Conservation (phyloP, 805 yeast genomes). For the Scheffersomyces amazonensis region DNA sequence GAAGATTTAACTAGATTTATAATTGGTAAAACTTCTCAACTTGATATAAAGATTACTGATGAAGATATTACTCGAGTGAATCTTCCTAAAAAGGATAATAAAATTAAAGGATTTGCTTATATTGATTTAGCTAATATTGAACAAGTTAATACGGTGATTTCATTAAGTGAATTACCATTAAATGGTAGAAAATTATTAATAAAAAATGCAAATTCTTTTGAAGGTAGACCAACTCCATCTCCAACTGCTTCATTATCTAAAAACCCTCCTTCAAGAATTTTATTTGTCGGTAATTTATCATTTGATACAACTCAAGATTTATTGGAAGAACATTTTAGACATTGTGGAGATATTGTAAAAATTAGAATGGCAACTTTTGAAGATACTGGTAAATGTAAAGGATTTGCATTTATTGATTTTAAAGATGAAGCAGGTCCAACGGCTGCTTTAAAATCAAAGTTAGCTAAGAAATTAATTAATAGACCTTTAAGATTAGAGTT, state of each 20-base stretch:
- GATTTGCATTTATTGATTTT: slow-evolving; percentile 91
- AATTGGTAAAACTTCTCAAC: slow-evolving; percentile 50
- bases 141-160: slow-evolving; percentile 61
- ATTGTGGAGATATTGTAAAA: slow-evolving; percentile 81
- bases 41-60: slow-evolving; percentile 41
- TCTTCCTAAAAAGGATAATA: slow-evolving; percentile 70
- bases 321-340: slow-evolving; percentile 78
- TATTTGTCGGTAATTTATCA: slow-evolving; percentile 90
- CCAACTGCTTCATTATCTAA: slow-evolving; percentile 46
- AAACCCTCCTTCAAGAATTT: slow-evolving; percentile 84
- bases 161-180: slow-evolving; percentile 66
- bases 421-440: slow-evolving; percentile 78
- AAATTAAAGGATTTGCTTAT: slow-evolving; percentile 86
- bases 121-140: slow-evolving; percentile 67
- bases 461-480: slow-evolving; percentile 63
- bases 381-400: slow-evolving; percentile 94
- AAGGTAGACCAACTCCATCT: slow-evolving; percentile 75
- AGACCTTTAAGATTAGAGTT: slow-evolving; percentile 82
- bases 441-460: slow-evolving; percentile 70
- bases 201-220: slow-evolving; percentile 75
- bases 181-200: slow-evolving; percentile 86
- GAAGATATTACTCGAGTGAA: slow-evolving; percentile 72
- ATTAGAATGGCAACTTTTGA: slow-evolving; percentile 98
- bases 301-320: slow-evolving; percentile 86
- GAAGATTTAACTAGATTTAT: slow-evolving; percentile 71